Percentiles rank a stretch among this genome's conserved stretches.
Conservation (phyloP, 345 rosid species). For the Citrus unshiu region DNA sequence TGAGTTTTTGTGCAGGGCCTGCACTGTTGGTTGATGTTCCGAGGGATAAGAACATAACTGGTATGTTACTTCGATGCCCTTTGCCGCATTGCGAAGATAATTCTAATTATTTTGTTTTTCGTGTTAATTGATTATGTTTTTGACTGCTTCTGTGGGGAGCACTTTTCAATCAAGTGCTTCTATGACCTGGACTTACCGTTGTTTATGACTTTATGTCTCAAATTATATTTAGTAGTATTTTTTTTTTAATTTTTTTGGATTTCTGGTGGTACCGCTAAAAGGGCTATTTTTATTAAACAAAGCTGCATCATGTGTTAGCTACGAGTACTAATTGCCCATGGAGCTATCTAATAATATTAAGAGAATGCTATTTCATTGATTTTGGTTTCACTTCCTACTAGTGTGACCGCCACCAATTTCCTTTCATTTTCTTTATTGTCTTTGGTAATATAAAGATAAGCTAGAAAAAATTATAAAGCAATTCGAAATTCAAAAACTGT, state of each 20-base stretch:
- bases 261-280: too few species aligned
- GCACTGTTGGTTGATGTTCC: slow-evolving; percentile 59
- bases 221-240: too few species aligned
- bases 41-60: slow-evolving; percentile 60
- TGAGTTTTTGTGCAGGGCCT: slow-evolving; percentile 33
- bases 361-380: too few species aligned
- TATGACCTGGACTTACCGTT: not conserved
- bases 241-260: too few species aligned
- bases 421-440: not conserved
- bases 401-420: not conserved
- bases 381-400: too few species aligned
- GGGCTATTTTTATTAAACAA: too few species aligned
- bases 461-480: not conserved
- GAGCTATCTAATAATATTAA: too few species aligned
- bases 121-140: not conserved
- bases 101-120: not conserved
- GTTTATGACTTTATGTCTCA: not conserved
- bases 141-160: not conserved
- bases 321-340: too few species aligned
- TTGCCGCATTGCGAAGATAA: not conserved
- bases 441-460: not conserved
- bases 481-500: not conserved
- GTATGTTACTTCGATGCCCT: slow-evolving; percentile 25
- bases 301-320: too few species aligned
- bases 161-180: not conserved